These are phyloP conservation scores for Saccharomyces hybrid DNA, from an alignment of 1,139 yeast species.

Conservation along the genomic window DNA sequence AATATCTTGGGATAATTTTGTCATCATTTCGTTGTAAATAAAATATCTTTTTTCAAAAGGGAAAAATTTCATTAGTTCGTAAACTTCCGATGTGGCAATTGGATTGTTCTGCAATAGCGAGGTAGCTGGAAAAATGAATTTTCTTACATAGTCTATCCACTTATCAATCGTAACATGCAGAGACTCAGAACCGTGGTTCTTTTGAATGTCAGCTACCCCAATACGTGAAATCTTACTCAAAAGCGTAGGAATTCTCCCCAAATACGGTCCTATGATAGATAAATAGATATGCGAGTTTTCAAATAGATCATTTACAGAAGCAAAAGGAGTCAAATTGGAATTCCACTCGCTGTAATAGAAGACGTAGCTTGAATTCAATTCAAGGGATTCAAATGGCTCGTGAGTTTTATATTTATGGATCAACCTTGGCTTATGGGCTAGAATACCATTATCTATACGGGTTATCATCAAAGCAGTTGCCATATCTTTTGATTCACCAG, in stretches of 20 bases:
- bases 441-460: slow-evolving; percentile 20
- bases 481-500: not conserved
- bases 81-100: slow-evolving; percentile 55
- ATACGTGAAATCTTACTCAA: slow-evolving; percentile 57
- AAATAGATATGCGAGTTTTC: slow-evolving; percentile 42
- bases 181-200: slow-evolving; percentile 18
- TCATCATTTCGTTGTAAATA: slow-evolving; percentile 76
- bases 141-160: slow-evolving; percentile 62
- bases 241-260: slow-evolving; percentile 42
- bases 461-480: slow-evolving; percentile 7
- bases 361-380: slow-evolving; percentile 25
- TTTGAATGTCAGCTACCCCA: slow-evolving; percentile 36
- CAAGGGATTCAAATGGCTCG: slow-evolving; percentile 33
- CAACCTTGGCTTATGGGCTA: slow-evolving; percentile 22
- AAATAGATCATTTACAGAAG: slow-evolving; percentile 40
- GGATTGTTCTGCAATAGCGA: slow-evolving; percentile 56
- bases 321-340: slow-evolving; percentile 35
- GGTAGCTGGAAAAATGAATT: slow-evolving; percentile 60
- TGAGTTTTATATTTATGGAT: slow-evolving; percentile 27
- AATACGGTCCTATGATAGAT: slow-evolving; percentile 47
- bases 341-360: slow-evolving; percentile 53
- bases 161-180: slow-evolving; percentile 20
- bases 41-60: slow-evolving; percentile 63
- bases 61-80: slow-evolving; percentile 44
- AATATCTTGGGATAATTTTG: slow-evolving; percentile 45